Evolutionary conservation across 305 asterid genomes (phyloP).

Genomic region (Fraxinus ornus): DNA sequence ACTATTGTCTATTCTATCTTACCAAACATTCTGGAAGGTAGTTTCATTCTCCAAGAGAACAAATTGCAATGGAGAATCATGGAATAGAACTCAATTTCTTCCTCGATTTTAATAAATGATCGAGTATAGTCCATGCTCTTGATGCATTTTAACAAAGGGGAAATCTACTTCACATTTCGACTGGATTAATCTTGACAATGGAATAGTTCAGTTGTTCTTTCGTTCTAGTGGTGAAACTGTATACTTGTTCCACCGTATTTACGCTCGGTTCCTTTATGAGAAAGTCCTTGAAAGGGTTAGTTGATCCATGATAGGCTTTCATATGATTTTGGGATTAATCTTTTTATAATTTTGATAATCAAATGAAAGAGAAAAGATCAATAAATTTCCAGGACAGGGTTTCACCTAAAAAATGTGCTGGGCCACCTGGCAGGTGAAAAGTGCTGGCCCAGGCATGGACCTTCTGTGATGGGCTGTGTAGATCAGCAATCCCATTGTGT

Average conservation of each 20-base stretch:
- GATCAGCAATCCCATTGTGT: not conserved
- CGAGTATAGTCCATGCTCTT: not conserved
- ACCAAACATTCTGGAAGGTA: not conserved
- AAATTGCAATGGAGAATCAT: not conserved
- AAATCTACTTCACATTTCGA: not conserved
- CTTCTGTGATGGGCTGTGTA: not conserved
- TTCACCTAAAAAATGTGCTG: not conserved
- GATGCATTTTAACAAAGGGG: not conserved
- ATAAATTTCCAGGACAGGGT: not conserved
- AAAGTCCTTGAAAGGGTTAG: not conserved
- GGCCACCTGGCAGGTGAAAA: not conserved
- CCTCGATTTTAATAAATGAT: not conserved
- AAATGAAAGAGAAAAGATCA: not conserved
- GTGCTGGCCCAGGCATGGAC: not conserved
- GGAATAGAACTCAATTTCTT: not conserved
- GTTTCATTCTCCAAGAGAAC: not conserved
- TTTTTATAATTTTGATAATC: not conserved
- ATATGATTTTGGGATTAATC: not conserved
- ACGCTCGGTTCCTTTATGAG: not conserved
- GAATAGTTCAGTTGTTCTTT: too few relatives aligned
- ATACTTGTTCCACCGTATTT: not conserved
- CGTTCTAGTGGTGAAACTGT: not conserved
- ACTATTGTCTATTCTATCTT: not conserved
- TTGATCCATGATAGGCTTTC: not conserved
- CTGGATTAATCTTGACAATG: not conserved